Conservation (phyloP, 176 grass and related monocot species). For the Phoenix dactylifera region DNA sequence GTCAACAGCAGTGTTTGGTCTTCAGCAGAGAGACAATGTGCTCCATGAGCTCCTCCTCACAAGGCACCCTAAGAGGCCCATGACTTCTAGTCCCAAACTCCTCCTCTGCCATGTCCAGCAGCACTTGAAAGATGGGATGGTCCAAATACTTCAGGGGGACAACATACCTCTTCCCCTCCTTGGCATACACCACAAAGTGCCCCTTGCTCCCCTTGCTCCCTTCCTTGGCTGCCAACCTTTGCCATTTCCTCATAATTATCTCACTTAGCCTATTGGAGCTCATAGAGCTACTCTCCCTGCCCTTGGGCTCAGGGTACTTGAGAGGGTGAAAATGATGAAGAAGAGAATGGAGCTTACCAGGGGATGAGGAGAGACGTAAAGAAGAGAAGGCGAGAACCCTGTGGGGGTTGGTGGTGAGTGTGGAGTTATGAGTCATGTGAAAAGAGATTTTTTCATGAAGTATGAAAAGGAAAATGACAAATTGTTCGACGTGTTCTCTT, state of each 20-base stretch:
- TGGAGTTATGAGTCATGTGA: too few relatives aligned
- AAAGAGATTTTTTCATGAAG: too few relatives aligned
- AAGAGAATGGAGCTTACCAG: too few relatives aligned
- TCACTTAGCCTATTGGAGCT: not conserved
- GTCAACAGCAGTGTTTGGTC: not conserved
- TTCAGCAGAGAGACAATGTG: not conserved
- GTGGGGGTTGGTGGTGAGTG: too few relatives aligned
- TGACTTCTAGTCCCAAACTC: not conserved
- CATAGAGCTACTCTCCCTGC: too few relatives aligned
- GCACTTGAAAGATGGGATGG: constrained; percentile 4
- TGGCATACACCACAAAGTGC: constrained; percentile 2
- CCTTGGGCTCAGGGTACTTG: too few relatives aligned
- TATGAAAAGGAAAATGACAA: too few relatives aligned
- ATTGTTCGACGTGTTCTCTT: too few relatives aligned
- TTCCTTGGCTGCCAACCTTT: not conserved
- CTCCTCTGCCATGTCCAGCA: constrained; percentile 9
- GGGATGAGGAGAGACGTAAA: too few relatives aligned
- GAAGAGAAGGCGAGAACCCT: too few relatives aligned
- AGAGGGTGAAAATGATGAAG: too few relatives aligned
- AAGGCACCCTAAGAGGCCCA: not conserved
- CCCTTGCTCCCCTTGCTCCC: constrained; percentile 3
- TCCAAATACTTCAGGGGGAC: not conserved
- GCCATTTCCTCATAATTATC: not conserved
- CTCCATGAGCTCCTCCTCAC: constrained; percentile 1
- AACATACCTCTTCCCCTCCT: constrained; percentile 1